Percentiles rank a stretch among this genome's conserved stretches.
Evolutionary conservation across 345 rosid species (phyloP).

Genomic region (Adansonia digitata): DNA sequence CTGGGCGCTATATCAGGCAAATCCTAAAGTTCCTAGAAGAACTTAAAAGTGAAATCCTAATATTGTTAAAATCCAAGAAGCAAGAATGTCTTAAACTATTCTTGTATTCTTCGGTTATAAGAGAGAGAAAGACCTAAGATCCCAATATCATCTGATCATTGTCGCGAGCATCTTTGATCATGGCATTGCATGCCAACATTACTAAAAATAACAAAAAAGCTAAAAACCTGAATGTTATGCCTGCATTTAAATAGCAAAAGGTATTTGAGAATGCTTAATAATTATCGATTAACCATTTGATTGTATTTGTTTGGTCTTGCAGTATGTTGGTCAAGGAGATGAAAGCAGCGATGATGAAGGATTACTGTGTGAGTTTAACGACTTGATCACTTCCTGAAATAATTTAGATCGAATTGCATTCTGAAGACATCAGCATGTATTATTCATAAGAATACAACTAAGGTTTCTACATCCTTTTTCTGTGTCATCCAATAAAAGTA

Average conservation of each 20-base stretch:
- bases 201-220: not conserved
- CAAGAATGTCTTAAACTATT: not conserved
- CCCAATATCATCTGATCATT: not conserved
- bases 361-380: constrained; percentile 77
- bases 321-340: constrained; percentile 53
- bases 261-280: not conserved
- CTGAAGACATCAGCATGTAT: not conserved
- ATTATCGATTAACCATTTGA: constrained; percentile 2
- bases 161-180: not conserved
- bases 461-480: not conserved
- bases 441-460: not conserved
- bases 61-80: not conserved
- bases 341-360: constrained; percentile 88
- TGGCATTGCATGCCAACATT: not conserved
- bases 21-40: not conserved
- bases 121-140: not conserved
- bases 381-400: not conserved
- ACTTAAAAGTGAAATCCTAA: not conserved
- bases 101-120: not conserved
- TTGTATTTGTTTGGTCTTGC: constrained; percentile 24
- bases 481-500: not conserved
- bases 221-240: not conserved
- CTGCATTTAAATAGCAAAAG: not conserved
- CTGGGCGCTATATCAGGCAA: not conserved
- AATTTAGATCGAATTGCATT: not conserved